phyloP scores from a whole-genome alignment of 768 basidiomycete genomes.

The Vararia minispora region DNA sequence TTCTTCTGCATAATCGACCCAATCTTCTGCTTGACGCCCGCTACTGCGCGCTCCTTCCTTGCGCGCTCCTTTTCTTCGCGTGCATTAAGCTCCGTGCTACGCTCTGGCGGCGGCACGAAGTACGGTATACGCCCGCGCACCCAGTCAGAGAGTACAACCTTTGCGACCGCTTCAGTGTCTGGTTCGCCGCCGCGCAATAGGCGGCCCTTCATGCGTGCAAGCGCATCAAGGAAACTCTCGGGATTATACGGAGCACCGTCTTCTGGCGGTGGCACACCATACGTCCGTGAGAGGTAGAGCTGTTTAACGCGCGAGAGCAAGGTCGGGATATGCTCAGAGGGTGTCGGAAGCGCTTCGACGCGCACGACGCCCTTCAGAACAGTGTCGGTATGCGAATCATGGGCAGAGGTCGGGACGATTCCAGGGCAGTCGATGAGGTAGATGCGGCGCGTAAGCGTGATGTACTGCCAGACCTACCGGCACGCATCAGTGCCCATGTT shows the following conservation, averaged over 20 bases:
- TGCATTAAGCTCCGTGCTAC: conserved; percentile 58
- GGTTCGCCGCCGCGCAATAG: conserved; percentile 92
- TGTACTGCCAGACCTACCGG: conserved; percentile 89
- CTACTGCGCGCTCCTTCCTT: conserved; percentile 35
- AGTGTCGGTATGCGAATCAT: conserved; percentile 81
- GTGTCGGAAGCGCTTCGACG: conserved; percentile 87
- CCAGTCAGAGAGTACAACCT: conserved; percentile 95
- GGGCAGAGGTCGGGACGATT: conserved; percentile 88
- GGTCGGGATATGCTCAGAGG: conserved; percentile 84
- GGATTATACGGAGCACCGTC: conserved; percentile 54
- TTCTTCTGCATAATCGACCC: conserved; percentile 85
- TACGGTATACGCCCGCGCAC: conserved; percentile 94
- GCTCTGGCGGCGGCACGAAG: conserved; percentile 87
- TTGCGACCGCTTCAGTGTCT: conserved; percentile 83
- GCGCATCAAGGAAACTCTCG: conserved; percentile 69
- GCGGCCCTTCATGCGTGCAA: conserved; percentile 88
- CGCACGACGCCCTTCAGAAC: conserved; percentile 96
- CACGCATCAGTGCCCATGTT: neutral
- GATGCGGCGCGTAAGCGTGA: conserved; percentile 89
- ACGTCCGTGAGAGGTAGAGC: conserved; percentile 80
- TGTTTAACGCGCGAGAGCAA: conserved; percentile 90
- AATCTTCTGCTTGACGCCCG: conserved; percentile 77
- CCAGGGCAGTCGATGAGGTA: conserved; percentile 99
- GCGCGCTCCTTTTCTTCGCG: conserved; percentile 34
- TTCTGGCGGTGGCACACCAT: conserved; percentile 58